These are phyloP conservation scores for Strobilomyces dryophilus DNA, from an alignment of 768 basidiomycete genomes.

Conservation along the genomic window DNA sequence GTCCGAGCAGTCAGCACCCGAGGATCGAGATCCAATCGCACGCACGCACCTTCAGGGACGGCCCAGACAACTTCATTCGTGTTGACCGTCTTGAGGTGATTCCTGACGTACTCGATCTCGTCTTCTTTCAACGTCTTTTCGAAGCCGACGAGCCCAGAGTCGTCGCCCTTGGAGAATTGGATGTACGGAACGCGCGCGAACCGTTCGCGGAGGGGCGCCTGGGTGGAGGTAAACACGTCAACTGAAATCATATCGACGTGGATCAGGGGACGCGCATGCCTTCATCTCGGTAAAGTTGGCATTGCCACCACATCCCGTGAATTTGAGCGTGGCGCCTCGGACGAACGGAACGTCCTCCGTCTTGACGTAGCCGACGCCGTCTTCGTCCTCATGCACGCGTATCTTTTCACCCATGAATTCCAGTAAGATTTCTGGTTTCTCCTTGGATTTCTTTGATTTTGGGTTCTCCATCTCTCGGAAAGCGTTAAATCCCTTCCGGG, in stretches of 20 bases:
- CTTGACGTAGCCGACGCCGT: slow-evolving; percentile 42
- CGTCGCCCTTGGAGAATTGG: slow-evolving; percentile 43
- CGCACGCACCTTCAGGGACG: slow-evolving; percentile 54
- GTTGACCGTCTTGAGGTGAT: slow-evolving; percentile 60
- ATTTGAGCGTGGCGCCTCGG: slow-evolving; percentile 44
- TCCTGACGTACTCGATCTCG: slow-evolving; percentile 65
- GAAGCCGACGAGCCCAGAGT: slow-evolving; percentile 47
- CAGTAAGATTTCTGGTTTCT: slow-evolving; percentile 59
- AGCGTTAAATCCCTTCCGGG: slow-evolving; percentile 67
- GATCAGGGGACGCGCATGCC: slow-evolving; percentile 22
- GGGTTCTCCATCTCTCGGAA: slow-evolving; percentile 61
- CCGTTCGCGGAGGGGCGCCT: slow-evolving; percentile 46
- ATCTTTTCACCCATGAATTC: slow-evolving; percentile 73
- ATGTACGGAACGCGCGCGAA: slow-evolving; percentile 46
- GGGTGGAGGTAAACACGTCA: slow-evolving; percentile 3
- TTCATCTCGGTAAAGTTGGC: slow-evolving; percentile 65
- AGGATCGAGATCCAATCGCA: not conserved
- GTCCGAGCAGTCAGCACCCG: not conserved
- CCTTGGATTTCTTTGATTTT: slow-evolving; percentile 36
- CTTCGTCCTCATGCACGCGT: slow-evolving; percentile 51
- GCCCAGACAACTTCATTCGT: slow-evolving; percentile 64
- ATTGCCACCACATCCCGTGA: slow-evolving; percentile 48
- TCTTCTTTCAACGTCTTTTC: slow-evolving; percentile 69
- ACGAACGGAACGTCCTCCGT: slow-evolving; percentile 41
- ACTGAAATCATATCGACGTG: not conserved